phyloP scores from a whole-genome alignment of 1,284 basidiomycete species.

The Flammula alnicola region DNA sequence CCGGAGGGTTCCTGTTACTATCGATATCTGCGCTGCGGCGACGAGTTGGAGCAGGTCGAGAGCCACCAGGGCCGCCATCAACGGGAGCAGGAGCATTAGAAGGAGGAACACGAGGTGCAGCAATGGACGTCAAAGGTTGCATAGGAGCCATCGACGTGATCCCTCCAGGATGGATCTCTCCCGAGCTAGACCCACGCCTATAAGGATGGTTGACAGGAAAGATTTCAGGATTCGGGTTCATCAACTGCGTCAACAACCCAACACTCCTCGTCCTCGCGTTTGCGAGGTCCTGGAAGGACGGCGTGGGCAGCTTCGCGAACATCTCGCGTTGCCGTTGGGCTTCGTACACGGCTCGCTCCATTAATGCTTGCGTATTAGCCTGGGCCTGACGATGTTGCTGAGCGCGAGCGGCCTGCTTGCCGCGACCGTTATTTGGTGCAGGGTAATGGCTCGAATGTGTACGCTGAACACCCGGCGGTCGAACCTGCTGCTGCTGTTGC shows the following conservation, averaged over 20 bases:
- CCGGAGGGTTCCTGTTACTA: too few relatives aligned
- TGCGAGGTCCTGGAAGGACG: slow-evolving; percentile 62
- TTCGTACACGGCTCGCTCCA: slow-evolving; percentile 35
- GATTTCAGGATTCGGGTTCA: slow-evolving; percentile 69
- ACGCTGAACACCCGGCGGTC: slow-evolving; percentile 23
- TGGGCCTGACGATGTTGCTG: slow-evolving; percentile 33
- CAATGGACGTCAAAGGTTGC: slow-evolving; percentile 12
- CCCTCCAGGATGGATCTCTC: slow-evolving; percentile 32
- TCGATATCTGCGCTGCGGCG: slow-evolving; percentile 2
- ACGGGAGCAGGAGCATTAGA: neutral
- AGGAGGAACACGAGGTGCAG: neutral
- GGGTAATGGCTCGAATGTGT: slow-evolving; percentile 31
- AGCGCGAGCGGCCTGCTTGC: slow-evolving; percentile 22
- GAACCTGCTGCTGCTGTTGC: slow-evolving; percentile 26
- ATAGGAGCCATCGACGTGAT: slow-evolving; percentile 7
- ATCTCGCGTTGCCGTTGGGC: slow-evolving; percentile 69
- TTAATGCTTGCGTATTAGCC: slow-evolving; percentile 27
- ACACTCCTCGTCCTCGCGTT: slow-evolving; percentile 38
- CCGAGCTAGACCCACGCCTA: slow-evolving; percentile 54
- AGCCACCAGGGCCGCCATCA: neutral
- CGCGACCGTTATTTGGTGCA: slow-evolving; percentile 19
- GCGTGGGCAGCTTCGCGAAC: slow-evolving; percentile 77
- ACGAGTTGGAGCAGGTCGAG: neutral
- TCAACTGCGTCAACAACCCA: slow-evolving; percentile 66
- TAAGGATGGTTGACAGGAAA: slow-evolving; percentile 66